Base-by-base conservation (phyloP, 176 grass and related monocot genomes). In the Oryza nivara region DNA sequence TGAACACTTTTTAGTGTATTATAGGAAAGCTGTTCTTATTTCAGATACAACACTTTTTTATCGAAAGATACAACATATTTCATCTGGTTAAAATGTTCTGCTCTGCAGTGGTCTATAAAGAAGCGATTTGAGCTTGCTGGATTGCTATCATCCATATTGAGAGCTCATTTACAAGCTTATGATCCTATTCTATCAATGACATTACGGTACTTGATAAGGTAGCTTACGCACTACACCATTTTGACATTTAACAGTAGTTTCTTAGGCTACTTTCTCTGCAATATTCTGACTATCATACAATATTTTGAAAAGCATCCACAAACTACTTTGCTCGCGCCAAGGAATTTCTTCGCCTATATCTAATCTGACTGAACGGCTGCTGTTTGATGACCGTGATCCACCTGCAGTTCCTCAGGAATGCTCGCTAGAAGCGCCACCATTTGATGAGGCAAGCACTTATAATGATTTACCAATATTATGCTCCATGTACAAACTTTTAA, bases 161-260 rank as follows among this genome's bases (percentile, higher is more conserved):
- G 96, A 88, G 79, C 96, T 83, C 88, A 96, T 54, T 92, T 99
- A 86, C 91, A 96, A 71, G 96, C 96, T 79, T 96, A 96, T 78
- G 96, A 99, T 84, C 93, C 96, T 78, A 89, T 92, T 92, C 91
- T 99, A 40, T 96, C 93, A 70, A 91, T 99, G 91, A 88, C 78
- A 3, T 88, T 99, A 67, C 90, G 88, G 90, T 99, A 99, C 84
- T 94, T 99, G 87, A 94, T 99, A 92, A 96, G 93, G 93, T 96
- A 89, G 28, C 15, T 84, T 36, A 9, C 72, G 65, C 65, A 60
- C 54, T 64, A 63, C 36, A 83, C 63, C 81, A 76, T 82, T 41
- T 36, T 76, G n/a, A 72, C 17, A 43, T 38, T 85, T 67, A 86
- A 79, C 4, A 75, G 40, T 86, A 16, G 47, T 40, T 41, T 17